Base-by-base conservation (phyloP, 2,329 filamentous ascomycete species). In the Hypoxylon sp. region DNA sequence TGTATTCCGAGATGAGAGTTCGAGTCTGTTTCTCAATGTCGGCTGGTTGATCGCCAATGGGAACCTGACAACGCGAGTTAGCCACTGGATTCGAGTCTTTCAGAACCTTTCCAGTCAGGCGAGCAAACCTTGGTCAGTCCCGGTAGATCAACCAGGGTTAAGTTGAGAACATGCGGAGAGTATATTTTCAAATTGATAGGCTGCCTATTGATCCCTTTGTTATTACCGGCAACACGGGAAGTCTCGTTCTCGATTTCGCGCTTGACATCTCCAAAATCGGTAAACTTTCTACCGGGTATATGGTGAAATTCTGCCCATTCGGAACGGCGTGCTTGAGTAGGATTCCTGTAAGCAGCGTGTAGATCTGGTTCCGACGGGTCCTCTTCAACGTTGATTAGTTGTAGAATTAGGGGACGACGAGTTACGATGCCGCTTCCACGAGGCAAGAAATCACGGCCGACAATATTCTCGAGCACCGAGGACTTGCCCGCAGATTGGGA, bases 1-100 rank as follows among this genome's bases (percentile, higher is more conserved):
- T 99, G 78, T 97, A 99, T 82, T 99, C 96, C 60, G 94, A 92
- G 74, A 99, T 98, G 74, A 99, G 87, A 72, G 93, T 97, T 70
- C 95, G 89, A 30, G 96, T 99, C 82, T 99, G 96, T 81, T 97
- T 98, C 84, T 99, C 96, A 76, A 99, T 99, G 77, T 99, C 96
- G 74, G 92, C 90, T 6, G 96, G 96, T 78, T 99, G 96, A 78
- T 99, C 96, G 71, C 96, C 96, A 78, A 99, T 98, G 29, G 96
- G 96, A 63, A 97, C 94, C 90, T 93, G 58, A 23, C 67, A 19
- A 45, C 23, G 9, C 43, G 60, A 29, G 62, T 74, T 61, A 73
- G 68, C 56, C 32, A 61, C 56, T 47, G n/a, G 9, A 45, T 27
- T 30, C 25, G 27, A 39, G 47, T 25, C 45, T 3, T 51, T 41